A percentile compares a stretch with the other conserved stretches of the same genome.
These are phyloP conservation scores for Agapanthus africanus DNA, from an alignment of 106 monocot species.

Conservation along the genomic window DNA sequence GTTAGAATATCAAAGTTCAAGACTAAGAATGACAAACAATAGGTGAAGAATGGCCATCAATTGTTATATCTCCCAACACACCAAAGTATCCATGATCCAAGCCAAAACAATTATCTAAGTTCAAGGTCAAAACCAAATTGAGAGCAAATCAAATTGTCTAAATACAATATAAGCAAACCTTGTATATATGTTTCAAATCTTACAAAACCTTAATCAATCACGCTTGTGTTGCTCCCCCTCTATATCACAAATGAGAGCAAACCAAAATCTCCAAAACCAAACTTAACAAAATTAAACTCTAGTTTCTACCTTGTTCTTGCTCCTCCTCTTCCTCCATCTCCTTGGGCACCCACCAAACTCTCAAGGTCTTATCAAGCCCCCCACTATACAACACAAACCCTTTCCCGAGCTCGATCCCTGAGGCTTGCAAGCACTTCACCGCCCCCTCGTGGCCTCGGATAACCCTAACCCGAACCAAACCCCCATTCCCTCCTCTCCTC, in stretches of 20 bases:
- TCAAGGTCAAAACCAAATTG: background rate
- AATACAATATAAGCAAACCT: too few relatives aligned
- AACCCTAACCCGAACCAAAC: slow-evolving; percentile 21
- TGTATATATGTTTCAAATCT: too few relatives aligned
- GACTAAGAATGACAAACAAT: background rate
- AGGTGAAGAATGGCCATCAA: background rate
- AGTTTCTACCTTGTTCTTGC: background rate
- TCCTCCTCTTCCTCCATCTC: background rate
- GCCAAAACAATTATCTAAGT: background rate
- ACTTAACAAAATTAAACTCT: background rate
- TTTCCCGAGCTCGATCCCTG: background rate
- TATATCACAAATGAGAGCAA: background rate
- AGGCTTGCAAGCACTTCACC: slow-evolving; percentile 66
- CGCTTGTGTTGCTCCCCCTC: background rate
- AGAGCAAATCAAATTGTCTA: too few relatives aligned
- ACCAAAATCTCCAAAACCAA: background rate
- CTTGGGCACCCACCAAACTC: slow-evolving; percentile 82
- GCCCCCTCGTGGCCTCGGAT: slow-evolving; percentile 60
- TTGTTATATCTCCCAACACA: background rate
- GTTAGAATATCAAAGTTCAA: background rate
- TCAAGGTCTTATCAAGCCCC: slow-evolving; percentile 64
- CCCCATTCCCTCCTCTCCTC: slow-evolving; percentile 30
- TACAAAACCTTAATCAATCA: too few relatives aligned
- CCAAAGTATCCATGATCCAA: background rate
- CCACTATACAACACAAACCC: slow-evolving; percentile 62